Evolutionary conservation across 2,329 filamentous ascomycete species (phyloP).

Genomic region (Eutypella sp.): DNA sequence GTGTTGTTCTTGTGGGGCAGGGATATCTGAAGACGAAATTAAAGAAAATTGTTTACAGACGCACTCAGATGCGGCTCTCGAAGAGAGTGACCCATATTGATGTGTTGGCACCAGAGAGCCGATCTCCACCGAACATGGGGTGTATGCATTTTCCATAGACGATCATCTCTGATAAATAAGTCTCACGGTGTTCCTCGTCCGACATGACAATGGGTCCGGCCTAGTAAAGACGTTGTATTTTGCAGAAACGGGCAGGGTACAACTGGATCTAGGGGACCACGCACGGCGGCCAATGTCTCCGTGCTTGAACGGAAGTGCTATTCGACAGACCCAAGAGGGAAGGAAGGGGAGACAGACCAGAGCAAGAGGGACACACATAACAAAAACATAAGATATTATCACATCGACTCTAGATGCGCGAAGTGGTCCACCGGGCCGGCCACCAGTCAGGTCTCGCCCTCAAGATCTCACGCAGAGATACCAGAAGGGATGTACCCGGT

Average conservation of each 20-base stretch:
- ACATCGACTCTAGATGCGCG: constrained; percentile 6
- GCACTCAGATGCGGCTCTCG: constrained; percentile 64
- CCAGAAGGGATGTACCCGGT: constrained; percentile 34
- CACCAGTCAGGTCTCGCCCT: constrained; percentile 20
- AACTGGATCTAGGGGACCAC: constrained; percentile 34
- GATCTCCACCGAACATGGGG: constrained; percentile 55
- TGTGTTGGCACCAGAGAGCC: constrained; percentile 69
- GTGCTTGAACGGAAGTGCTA: constrained; percentile 25
- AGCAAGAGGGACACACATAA: constrained; percentile 5
- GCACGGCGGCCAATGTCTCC: constrained; percentile 34
- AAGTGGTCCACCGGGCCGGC: constrained; percentile 21
- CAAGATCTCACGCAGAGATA: constrained; percentile 11
- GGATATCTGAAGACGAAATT: constrained; percentile 38
- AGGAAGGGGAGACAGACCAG: constrained; percentile 7
- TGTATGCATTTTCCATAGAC: constrained; percentile 41
- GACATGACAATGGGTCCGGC: constrained; percentile 25
- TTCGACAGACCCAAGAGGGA: constrained; percentile 2
- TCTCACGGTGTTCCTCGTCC: constrained; percentile 29
- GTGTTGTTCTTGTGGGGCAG: constrained; percentile 46
- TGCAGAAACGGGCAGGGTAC: constrained; percentile 37
- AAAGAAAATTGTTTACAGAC: constrained; percentile 46
- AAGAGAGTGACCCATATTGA: constrained; percentile 68
- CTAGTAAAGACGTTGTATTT: constrained; percentile 29
- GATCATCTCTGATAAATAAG: constrained; percentile 46
- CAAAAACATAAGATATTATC: constrained; percentile 13